Evolutionary conservation across 148 eudicot genomes (phyloP).

Genomic region (Dianthus caryophyllus): DNA sequence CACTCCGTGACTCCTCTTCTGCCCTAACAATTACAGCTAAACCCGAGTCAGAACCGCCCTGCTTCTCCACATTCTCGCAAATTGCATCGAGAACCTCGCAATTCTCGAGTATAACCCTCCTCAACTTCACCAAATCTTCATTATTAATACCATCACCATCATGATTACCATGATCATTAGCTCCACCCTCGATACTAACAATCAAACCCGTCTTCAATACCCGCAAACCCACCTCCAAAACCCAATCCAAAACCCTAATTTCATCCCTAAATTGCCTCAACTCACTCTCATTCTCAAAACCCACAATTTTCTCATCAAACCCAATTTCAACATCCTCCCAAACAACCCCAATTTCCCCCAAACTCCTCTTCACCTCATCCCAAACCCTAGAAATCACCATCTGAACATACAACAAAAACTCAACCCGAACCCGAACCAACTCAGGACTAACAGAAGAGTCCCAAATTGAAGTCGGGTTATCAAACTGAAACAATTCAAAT

Average conservation of each 20-base stretch:
- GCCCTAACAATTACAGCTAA: conserved; percentile 50
- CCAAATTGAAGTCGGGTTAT: conserved; percentile 59
- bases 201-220: conserved; percentile 59
- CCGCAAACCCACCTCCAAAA: conserved; percentile 56
- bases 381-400: conserved; percentile 44
- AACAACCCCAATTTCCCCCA: conserved; percentile 17
- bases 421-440: conserved; percentile 51
- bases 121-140: conserved; percentile 56
- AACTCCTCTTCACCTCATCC: conserved; percentile 22
- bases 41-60: conserved; percentile 37
- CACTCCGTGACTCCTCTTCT: conserved; percentile 25
- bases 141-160: conserved; percentile 32
- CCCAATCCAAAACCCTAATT: conserved; percentile 41
- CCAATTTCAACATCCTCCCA: conserved; percentile 9
- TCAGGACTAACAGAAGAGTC: conserved; percentile 23
- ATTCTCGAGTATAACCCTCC: conserved; percentile 52
- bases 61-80: conserved; percentile 56
- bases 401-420: conserved; percentile 58
- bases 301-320: conserved; percentile 19
- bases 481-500: conserved; percentile 62
- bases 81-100: conserved; percentile 59
- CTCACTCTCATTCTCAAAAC: conserved; percentile 22
- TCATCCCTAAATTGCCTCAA: conserved; percentile 25
- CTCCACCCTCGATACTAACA: conserved; percentile 27
- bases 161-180: conserved; percentile 14